Percentiles rank a stretch among this genome's conserved stretches.
These are phyloP conservation scores for Leccinum subtestaceum DNA, from an alignment of 768 basidiomycete genomes.

Conservation along the genomic window DNA sequence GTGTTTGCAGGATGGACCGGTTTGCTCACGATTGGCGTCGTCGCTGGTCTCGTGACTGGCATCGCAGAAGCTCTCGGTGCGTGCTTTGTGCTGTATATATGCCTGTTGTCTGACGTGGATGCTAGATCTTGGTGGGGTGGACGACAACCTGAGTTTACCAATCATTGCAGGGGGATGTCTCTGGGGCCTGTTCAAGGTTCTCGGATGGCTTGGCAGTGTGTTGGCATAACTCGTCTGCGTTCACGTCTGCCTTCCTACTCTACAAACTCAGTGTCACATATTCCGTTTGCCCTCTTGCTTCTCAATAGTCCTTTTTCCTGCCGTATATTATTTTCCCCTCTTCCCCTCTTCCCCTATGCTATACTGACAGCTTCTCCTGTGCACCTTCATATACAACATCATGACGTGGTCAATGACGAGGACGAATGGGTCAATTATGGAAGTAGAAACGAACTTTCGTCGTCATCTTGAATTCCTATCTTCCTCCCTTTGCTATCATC, in stretches of 20 bases:
- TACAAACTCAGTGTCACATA: background rate
- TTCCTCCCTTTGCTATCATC: background rate
- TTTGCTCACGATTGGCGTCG: conserved; percentile 51
- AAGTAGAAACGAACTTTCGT: background rate
- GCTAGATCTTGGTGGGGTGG: conserved; percentile 76
- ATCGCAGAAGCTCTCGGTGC: conserved; percentile 87
- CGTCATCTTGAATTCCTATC: background rate
- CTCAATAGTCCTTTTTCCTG: background rate
- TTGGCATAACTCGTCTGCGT: conserved; percentile 10
- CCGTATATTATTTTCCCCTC: background rate
- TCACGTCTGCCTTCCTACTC: background rate
- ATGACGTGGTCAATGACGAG: background rate
- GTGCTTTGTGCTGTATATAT: conserved; percentile 27
- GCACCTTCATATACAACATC: background rate
- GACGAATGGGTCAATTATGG: background rate
- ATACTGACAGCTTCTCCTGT: background rate
- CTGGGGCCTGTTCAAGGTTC: conserved; percentile 50
- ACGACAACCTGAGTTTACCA: conserved; percentile 89
- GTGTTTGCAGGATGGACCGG: conserved; percentile 39
- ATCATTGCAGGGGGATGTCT: conserved; percentile 78
- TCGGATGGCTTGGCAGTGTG: conserved; percentile 34
- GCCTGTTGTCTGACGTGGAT: conserved; percentile 1
- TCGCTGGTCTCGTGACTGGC: conserved; percentile 77
- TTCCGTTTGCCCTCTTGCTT: background rate
- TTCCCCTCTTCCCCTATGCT: background rate